These are phyloP conservation scores for Claviceps paspali DNA, from an alignment of 2,329 filamentous ascomycete genomes.

Conservation along the genomic window DNA sequence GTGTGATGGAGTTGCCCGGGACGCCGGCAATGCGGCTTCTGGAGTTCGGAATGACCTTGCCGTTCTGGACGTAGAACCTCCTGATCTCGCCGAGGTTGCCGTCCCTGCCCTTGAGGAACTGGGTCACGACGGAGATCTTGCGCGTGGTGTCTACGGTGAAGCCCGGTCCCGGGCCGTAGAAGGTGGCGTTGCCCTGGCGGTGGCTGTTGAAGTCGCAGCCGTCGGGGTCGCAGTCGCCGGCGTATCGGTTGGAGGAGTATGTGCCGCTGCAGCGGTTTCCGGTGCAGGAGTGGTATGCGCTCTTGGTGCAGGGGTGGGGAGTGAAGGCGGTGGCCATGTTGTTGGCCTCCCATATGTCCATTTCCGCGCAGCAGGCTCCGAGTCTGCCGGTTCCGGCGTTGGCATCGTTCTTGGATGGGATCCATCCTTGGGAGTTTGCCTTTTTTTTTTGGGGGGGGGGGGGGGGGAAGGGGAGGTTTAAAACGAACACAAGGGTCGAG, in stretches of 20 bases:
- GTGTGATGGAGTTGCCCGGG: constrained; percentile 35
- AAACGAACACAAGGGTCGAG: too few relatives aligned
- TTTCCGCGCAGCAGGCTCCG: constrained; percentile 47
- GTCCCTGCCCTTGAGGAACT: constrained; percentile 35
- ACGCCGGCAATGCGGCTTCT: constrained; percentile 16
- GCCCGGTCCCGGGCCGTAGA: constrained; percentile 41
- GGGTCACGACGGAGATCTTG: constrained; percentile 51
- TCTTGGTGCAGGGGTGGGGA: constrained; percentile 44
- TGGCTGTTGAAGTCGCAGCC: constrained; percentile 58
- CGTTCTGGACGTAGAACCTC: constrained; percentile 51
- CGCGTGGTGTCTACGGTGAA: constrained; percentile 42
- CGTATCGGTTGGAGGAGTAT: constrained; percentile 37
- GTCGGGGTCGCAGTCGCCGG: constrained; percentile 49
- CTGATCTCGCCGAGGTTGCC: constrained; percentile 45
- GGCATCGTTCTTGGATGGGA: constrained; percentile 32
- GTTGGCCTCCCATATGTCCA: constrained; percentile 53
- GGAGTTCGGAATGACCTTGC: constrained; percentile 30
- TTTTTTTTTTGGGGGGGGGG: too few relatives aligned
- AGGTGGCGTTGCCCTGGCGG: constrained; percentile 47
- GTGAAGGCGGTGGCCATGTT: constrained; percentile 47
- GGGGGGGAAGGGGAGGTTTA: too few relatives aligned
- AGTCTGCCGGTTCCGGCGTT: constrained; percentile 37
- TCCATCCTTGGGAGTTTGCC: constrained; percentile 33
- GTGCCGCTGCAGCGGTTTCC: constrained; percentile 37
- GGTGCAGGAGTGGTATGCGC: constrained; percentile 34